Conservation (phyloP, 2,329 filamentous ascomycete genomes). For the Aspergillaceae sp. region DNA sequence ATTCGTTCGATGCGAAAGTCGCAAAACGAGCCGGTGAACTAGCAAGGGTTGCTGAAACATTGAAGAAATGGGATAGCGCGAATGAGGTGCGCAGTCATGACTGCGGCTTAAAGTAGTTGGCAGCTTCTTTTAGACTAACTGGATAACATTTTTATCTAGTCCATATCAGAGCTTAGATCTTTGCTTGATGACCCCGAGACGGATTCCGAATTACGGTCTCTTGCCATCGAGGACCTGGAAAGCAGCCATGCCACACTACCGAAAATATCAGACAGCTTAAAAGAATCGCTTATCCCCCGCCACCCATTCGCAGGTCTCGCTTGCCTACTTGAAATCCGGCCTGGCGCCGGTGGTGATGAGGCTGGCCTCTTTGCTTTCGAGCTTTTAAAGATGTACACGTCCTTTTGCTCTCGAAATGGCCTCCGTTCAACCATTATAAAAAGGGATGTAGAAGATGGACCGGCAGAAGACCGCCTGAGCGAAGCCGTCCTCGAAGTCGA, state of each 20-base stretch:
- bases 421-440: conserved; percentile 64
- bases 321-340: conserved; percentile 84
- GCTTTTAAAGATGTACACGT: conserved; percentile 80
- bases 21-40: conserved; percentile 54
- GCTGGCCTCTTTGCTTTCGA: conserved; percentile 83
- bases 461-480: conserved; percentile 60
- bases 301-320: conserved; percentile 86
- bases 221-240: conserved; percentile 62
- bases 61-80: conserved; percentile 51
- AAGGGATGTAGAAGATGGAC: conserved; percentile 65
- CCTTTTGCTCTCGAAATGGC: conserved; percentile 62
- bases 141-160: conserved; percentile 25
- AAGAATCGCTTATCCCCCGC: conserved; percentile 68
- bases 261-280: conserved; percentile 58
- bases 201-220: conserved; percentile 50
- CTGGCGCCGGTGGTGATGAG: conserved; percentile 85
- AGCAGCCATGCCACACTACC: conserved; percentile 55
- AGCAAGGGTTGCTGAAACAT: conserved; percentile 42
- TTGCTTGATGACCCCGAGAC: conserved; percentile 62
- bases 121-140: conserved; percentile 1
- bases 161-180: conserved; percentile 60
- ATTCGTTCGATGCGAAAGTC: conserved; percentile 47
- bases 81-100: conserved; percentile 39
- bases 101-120: conserved; percentile 1
- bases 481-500: conserved; percentile 84